Percentiles rank a stretch among this genome's conserved stretches.
Evolutionary conservation across 345 rosid genomes (phyloP).

Genomic region (Geranium rotundifolium): DNA sequence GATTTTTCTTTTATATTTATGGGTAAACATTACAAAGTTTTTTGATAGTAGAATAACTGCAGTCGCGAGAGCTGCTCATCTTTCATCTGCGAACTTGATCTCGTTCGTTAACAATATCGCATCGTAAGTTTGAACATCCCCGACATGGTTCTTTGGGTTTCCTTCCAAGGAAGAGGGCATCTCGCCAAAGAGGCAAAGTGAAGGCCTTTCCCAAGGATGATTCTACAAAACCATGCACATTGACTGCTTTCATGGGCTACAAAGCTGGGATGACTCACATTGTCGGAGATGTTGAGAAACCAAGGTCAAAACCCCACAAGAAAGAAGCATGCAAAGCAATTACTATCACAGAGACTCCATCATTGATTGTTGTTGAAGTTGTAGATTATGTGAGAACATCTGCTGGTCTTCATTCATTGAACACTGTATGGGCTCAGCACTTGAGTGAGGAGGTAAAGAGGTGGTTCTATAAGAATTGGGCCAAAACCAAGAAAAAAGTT

Average conservation of each 20-base stretch:
- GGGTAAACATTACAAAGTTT: too few relatives aligned
- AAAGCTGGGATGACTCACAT: slow-evolving; percentile 95
- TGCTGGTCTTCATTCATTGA: slow-evolving; percentile 54
- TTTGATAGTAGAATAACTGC: too few relatives aligned
- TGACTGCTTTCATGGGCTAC: slow-evolving; percentile 83
- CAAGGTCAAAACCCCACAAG: slow-evolving; percentile 42
- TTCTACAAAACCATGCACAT: slow-evolving; percentile 58
- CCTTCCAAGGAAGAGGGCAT: too few relatives aligned
- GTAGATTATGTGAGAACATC: slow-evolving; percentile 77
- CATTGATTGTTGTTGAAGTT: slow-evolving; percentile 45
- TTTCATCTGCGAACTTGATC: too few relatives aligned
- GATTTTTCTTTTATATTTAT: too few relatives aligned
- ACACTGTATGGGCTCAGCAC: slow-evolving; percentile 88
- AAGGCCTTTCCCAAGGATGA: slow-evolving; percentile 91
- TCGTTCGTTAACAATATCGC: too few relatives aligned
- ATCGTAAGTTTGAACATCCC: too few relatives aligned
- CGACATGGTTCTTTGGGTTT: too few relatives aligned
- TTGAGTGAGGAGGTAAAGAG: slow-evolving; percentile 70
- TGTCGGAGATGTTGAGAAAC: slow-evolving; percentile 79
- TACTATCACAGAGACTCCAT: neutral
- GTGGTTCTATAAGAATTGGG: slow-evolving; percentile 81
- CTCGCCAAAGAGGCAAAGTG: too few relatives aligned
- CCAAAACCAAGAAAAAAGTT: slow-evolving; percentile 84
- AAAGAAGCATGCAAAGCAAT: neutral
- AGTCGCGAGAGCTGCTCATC: too few relatives aligned